A percentile compares a stretch with the other conserved stretches of the same genome.
Evolutionary conservation across 768 basidiomycete species (phyloP).

Genomic region (Favolaschia claudopus): DNA sequence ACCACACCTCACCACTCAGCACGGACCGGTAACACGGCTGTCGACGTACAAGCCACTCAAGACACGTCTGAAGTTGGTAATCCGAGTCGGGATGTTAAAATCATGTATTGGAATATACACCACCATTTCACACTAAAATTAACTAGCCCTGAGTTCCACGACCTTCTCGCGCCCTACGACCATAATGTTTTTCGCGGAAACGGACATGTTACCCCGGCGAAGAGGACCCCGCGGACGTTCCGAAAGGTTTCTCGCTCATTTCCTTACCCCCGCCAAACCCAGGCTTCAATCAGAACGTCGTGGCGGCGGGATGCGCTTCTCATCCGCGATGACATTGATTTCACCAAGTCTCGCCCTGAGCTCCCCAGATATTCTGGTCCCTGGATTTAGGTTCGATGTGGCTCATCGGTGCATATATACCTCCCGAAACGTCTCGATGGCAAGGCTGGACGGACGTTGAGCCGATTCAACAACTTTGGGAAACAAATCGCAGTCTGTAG

Average conservation of each 20-base stretch:
- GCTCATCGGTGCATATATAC: conserved; percentile 10
- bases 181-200: neutral
- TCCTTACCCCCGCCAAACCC: neutral
- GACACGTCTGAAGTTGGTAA: too few species aligned
- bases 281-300: neutral
- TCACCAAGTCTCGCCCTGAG: neutral
- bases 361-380: conserved; percentile 2
- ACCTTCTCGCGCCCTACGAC: neutral
- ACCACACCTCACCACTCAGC: too few species aligned
- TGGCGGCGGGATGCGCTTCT: neutral
- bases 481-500: conserved; percentile 1
- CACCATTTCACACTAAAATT: too few species aligned
- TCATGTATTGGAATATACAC: too few species aligned
- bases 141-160: neutral
- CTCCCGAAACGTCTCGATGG: conserved; percentile 4
- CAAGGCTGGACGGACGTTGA: conserved; percentile 12
- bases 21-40: too few species aligned
- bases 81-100: too few species aligned
- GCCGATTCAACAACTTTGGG: conserved; percentile 7
- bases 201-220: neutral
- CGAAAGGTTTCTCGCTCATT: neutral
- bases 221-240: neutral
- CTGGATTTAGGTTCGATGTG: conserved; percentile 7
- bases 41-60: too few species aligned
- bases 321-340: neutral